Conservation (phyloP, 1,284 basidiomycete genomes). For the Moesziomyces sp. region DNA sequence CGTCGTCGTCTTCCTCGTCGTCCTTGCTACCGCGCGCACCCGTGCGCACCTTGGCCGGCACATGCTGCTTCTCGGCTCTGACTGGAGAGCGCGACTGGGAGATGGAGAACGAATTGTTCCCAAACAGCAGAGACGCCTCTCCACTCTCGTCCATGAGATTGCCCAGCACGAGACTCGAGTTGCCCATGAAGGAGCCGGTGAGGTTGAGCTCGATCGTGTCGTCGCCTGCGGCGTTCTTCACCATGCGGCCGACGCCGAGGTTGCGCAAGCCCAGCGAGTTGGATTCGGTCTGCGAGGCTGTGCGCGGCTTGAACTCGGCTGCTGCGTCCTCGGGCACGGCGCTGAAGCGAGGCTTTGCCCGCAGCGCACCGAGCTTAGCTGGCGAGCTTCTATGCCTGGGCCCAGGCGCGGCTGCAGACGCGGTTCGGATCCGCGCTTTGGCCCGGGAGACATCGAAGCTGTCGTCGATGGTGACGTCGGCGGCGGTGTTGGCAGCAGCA, state of each 20-base stretch:
- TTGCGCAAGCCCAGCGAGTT: slow-evolving; percentile 13
- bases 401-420: not conserved
- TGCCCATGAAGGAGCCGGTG: slow-evolving; percentile 35
- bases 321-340: slow-evolving; percentile 29
- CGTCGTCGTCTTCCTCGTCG: slow-evolving; percentile 27
- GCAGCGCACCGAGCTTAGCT: slow-evolving; percentile 15
- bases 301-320: slow-evolving; percentile 12
- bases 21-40: slow-evolving; percentile 15
- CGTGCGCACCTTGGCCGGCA: not conserved
- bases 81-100: slow-evolving; percentile 7
- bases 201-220: slow-evolving; percentile 44
- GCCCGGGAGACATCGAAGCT: slow-evolving; percentile 44
- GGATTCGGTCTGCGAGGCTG: slow-evolving; percentile 4
- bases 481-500: slow-evolving; percentile 26
- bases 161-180: slow-evolving; percentile 20
- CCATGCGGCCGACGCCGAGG: slow-evolving; percentile 26
- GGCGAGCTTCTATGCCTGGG: slow-evolving; percentile 20
- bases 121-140: slow-evolving; percentile 28
- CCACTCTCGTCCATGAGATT: slow-evolving; percentile 47
- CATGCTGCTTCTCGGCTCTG: not conserved
- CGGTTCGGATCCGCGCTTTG: slow-evolving; percentile 16
- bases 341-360: slow-evolving; percentile 31
- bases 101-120: slow-evolving; percentile 27
- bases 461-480: slow-evolving; percentile 44
- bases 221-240: slow-evolving; percentile 43